A percentile compares a stretch with the other conserved stretches of the same genome.
Conservation (phyloP, 805 yeast species). For the Cyberlindnera euphorbiiphila region DNA sequence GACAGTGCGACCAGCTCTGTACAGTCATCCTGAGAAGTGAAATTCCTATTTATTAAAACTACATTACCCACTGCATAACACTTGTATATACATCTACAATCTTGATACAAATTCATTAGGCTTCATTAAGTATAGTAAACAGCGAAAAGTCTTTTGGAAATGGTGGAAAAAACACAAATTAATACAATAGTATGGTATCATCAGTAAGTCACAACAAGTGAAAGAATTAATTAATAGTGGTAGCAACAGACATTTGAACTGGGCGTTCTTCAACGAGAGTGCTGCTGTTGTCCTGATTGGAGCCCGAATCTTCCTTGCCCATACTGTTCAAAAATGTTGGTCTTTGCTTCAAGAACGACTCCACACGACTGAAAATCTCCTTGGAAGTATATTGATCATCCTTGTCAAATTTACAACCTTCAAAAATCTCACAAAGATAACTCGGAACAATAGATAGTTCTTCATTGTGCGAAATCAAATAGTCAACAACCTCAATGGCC, state of each 20-base stretch:
- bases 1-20: no score
- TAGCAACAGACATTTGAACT: conserved; percentile 11
- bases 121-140: conserved; percentile 4
- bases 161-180: background rate
- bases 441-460: conserved; percentile 74
- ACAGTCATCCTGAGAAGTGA: no score
- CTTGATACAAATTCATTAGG: conserved; percentile 1
- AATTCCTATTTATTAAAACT: background rate
- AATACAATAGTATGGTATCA: no score
- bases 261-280: conserved; percentile 16
- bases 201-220: background rate
- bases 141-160: background rate
- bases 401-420: conserved; percentile 22
- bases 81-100: background rate
- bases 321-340: conserved; percentile 20
- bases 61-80: no score
- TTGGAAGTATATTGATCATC: conserved; percentile 30
- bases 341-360: conserved; percentile 26
- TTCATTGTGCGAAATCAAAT: conserved; percentile 75
- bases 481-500: conserved; percentile 87
- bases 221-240: conserved; percentile 11
- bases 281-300: conserved; percentile 12
- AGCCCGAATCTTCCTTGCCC: conserved; percentile 14
- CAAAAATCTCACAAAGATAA: conserved; percentile 35
- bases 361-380: conserved; percentile 37